phyloP scores from a whole-genome alignment of 306 rosid species.

The Lithocarpus polystachyus region DNA sequence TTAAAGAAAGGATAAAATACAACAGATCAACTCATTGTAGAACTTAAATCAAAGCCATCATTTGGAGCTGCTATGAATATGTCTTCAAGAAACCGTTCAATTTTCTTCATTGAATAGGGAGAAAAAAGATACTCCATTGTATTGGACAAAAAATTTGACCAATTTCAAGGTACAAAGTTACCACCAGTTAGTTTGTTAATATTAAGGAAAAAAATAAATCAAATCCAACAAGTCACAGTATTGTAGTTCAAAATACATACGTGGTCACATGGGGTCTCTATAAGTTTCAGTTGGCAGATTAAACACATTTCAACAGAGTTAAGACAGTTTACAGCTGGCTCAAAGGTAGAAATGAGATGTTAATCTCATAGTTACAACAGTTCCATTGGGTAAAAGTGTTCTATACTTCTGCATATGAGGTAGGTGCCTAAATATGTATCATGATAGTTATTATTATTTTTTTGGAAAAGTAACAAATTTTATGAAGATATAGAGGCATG shows the following conservation, averaged over 20 bases:
- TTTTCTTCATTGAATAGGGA: background rate
- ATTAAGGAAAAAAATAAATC: background rate
- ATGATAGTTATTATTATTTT: too few species aligned
- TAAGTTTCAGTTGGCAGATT: background rate
- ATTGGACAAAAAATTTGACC: background rate
- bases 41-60: background rate
- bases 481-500: too few species aligned
- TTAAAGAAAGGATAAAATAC: background rate
- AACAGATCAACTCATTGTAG: background rate
- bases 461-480: too few species aligned
- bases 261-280: background rate
- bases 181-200: background rate
- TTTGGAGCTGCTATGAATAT: background rate
- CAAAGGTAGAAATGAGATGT: background rate
- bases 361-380: background rate
- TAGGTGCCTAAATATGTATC: background rate
- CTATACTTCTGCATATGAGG: background rate
- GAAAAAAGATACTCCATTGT: background rate
- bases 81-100: background rate
- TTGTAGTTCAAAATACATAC: background rate
- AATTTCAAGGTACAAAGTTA: background rate
- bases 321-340: background rate
- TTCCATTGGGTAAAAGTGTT: background rate
- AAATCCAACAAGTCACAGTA: background rate
- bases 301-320: background rate